A percentile compares a stretch with the other conserved stretches of the same genome.
phyloP scores from a whole-genome alignment of 805 yeast genomes.

The Myxozyma vanderwaltii region DNA sequence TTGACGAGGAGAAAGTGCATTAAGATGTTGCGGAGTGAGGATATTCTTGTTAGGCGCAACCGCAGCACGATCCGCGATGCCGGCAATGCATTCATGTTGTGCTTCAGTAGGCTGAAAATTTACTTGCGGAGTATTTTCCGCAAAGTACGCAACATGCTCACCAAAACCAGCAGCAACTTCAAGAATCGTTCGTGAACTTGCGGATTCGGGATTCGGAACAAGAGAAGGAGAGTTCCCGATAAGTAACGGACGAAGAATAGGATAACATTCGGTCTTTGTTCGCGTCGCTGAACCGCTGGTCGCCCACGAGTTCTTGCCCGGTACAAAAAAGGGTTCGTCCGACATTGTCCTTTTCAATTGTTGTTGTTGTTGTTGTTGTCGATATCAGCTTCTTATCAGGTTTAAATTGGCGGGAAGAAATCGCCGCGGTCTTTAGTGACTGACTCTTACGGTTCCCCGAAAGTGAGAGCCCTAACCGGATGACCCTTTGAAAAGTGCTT shows the following conservation, averaged over 20 bases:
- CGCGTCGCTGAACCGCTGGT: conserved; percentile 31
- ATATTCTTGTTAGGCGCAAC: conserved; percentile 6
- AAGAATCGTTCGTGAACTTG: conserved; percentile 6
- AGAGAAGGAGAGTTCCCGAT: conserved; percentile 5
- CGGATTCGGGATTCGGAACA: neutral
- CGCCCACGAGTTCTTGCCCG: conserved; percentile 33
- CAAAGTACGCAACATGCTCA: conserved; percentile 29
- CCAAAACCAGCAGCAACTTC: conserved; percentile 33
- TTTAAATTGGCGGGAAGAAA: too few relatives aligned
- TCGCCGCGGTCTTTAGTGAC: too few relatives aligned
- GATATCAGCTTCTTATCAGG: too few relatives aligned
- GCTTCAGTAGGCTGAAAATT: conserved; percentile 33
- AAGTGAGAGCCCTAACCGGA: too few relatives aligned
- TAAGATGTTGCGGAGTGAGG: conserved; percentile 16
- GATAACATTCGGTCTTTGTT: conserved; percentile 27
- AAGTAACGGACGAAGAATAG: conserved; percentile 14
- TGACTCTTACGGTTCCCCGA: too few relatives aligned
- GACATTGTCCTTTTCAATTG: neutral
- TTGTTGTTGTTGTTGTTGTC: too few relatives aligned
- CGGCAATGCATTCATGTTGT: conserved; percentile 27
- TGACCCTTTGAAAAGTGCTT: too few relatives aligned
- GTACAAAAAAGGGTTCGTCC: conserved; percentile 12
- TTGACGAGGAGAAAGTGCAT: conserved; percentile 14
- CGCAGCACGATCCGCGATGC: conserved; percentile 18
- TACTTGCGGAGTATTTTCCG: conserved; percentile 16